Evolutionary conservation across 73 alveolate species (phyloP).

Genomic region (Urostyla sp.): DNA sequence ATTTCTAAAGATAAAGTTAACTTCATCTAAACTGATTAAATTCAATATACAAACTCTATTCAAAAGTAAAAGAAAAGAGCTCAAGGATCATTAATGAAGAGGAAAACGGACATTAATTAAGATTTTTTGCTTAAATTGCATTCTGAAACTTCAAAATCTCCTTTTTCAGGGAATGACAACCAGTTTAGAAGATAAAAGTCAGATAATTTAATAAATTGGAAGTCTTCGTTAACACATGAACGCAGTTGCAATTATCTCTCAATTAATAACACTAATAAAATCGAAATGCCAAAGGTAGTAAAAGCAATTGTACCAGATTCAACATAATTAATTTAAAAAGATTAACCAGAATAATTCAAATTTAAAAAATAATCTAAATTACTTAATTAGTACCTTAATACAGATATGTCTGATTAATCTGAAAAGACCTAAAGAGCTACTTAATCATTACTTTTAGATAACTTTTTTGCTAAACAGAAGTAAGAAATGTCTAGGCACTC

Average conservation of each 20-base stretch:
- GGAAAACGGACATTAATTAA: neutral
- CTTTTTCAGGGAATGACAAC: neutral
- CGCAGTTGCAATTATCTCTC: constrained; percentile 33
- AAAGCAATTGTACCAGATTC: constrained; percentile 3
- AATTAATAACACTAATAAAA: constrained; percentile 3
- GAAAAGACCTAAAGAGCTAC: constrained; percentile 19
- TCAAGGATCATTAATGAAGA: neutral
- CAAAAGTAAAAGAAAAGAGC: neutral
- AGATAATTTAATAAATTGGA: constrained; percentile 15
- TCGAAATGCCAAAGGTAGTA: constrained; percentile 31
- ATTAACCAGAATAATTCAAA: neutral
- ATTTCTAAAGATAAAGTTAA: constrained; percentile 12
- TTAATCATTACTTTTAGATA: constrained; percentile 16
- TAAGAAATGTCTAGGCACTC: neutral
- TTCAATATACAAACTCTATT: neutral
- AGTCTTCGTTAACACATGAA: constrained; percentile 7
- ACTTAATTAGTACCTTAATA: neutral
- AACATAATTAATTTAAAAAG: neutral
- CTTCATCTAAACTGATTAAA: neutral
- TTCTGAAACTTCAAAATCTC: no score
- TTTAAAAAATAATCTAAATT: neutral
- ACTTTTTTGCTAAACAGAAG: neutral
- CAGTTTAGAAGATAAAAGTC: constrained; percentile 16
- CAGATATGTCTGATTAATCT: neutral
- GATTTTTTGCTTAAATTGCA: no score